Evolutionary conservation across 768 basidiomycete genomes (phyloP).

Genomic region (Boletus sp.): DNA sequence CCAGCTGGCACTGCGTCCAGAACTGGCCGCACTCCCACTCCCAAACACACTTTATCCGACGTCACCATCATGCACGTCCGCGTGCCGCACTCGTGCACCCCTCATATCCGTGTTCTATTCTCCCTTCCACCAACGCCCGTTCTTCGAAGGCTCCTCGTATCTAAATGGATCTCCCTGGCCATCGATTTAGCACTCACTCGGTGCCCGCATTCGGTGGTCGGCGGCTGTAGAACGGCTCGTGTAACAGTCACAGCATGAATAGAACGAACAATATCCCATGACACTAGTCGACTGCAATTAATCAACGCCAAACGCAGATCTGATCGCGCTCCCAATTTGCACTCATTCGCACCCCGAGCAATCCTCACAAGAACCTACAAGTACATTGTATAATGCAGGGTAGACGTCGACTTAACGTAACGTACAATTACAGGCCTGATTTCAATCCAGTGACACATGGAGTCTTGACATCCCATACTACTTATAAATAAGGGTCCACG

Average conservation of each 20-base stretch:
- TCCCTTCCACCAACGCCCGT: background rate
- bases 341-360: background rate
- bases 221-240: slow-evolving; percentile 17
- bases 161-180: background rate
- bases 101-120: slow-evolving; percentile 19
- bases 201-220: slow-evolving; percentile 1
- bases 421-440: slow-evolving; percentile 11
- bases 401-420: slow-evolving; percentile 19
- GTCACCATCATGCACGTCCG: background rate
- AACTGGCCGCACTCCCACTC: background rate
- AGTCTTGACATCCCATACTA: slow-evolving; percentile 9
- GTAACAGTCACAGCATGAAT: slow-evolving; percentile 3
- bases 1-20: slow-evolving; percentile 12
- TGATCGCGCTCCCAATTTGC: background rate
- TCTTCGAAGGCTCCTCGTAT: slow-evolving; percentile 6
- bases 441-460: slow-evolving; percentile 4
- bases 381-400: slow-evolving; percentile 9
- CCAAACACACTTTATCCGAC: background rate
- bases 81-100: slow-evolving; percentile 2
- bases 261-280: background rate
- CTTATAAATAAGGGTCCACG: slow-evolving; percentile 9
- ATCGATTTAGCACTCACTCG: background rate
- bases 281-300: background rate
- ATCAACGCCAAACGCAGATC: slow-evolving; percentile 1
- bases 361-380: background rate